Base-by-base conservation (phyloP, 805 yeast species). In the Maudiozyma bulderi region DNA sequence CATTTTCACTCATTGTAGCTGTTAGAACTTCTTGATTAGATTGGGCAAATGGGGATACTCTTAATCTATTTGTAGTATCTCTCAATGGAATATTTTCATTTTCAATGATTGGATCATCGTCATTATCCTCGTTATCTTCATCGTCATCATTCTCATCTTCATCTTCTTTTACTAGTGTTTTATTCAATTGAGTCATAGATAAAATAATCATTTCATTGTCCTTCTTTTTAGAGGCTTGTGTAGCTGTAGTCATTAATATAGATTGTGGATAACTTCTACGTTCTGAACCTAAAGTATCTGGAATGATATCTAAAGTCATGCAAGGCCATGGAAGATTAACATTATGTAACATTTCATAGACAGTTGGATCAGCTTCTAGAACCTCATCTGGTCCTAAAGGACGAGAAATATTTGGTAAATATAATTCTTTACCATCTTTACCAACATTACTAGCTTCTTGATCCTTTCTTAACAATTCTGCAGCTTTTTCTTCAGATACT, bases 301-400 rank as follows among this genome's bases (percentile, higher is more conserved):
- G 95, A 47, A 93, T 70, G 20, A 93, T 71, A 62, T 91, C 98
- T 52, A 93, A 73, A 3, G 97, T 88, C 63, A 93, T 71, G 70
- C 97, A 89, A 10, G 99, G 98, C 98, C 98, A 93, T 59, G 95
- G 95, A 67, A 91, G 72, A 66, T 86, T 86, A 51, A 91, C 87
- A 59, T 86, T 86, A 67, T 93, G 99, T 50, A 93, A 72, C 98
- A 93, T 93, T 61, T 91, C 95, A 65, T 93, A 93, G 3, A 91
- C 96, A 7, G 89, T 73, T 43, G 96, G 96, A 69, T 93, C 99
- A 1, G 98, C 96, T 70, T 91, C 97, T 62, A 93, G 74, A 10
- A 85, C 95, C 71, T 93, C 98, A 70, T 88, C 95, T 2, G 95
- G 95, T 1, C 96, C 97, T 56, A 93, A 74, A 6, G 96, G 96